Percentiles rank a stretch among this genome's conserved stretches.
These are phyloP conservation scores for Smallanthus sonchifolius DNA, from an alignment of 129 eudicot species.

Conservation along the genomic window DNA sequence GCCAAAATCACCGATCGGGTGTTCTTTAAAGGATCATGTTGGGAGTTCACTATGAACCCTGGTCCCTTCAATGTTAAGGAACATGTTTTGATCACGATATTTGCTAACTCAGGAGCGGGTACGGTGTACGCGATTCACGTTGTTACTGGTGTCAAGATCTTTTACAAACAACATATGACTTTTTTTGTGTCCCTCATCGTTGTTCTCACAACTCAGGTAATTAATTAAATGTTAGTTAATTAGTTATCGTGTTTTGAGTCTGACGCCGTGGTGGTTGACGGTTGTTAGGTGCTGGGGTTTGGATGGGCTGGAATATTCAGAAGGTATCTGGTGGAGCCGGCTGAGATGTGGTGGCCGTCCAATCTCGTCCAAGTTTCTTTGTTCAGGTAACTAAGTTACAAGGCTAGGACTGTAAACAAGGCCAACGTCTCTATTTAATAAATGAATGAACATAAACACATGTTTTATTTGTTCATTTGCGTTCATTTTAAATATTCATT, in stretches of 20 bases:
- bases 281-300: constrained; percentile 73
- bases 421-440: too few relatives aligned
- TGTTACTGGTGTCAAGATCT: constrained; percentile 81
- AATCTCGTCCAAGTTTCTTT: constrained; percentile 94
- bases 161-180: constrained; percentile 63
- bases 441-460: too few relatives aligned
- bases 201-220: constrained; percentile 82
- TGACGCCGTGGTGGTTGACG: background rate
- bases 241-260: too few relatives aligned
- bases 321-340: constrained; percentile 86
- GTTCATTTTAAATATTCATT: too few relatives aligned
- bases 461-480: too few relatives aligned
- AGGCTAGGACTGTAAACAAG: too few relatives aligned
- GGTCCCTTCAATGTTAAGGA: constrained; percentile 96
- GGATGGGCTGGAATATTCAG: constrained; percentile 99
- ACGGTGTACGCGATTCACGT: constrained; percentile 87
- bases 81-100: constrained; percentile 82
- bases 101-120: constrained; percentile 95
- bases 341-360: constrained; percentile 99
- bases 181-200: constrained; percentile 82
- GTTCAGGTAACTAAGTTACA: constrained; percentile 63
- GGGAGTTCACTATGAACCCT: constrained; percentile 86
- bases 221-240: too few relatives aligned
- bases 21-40: constrained; percentile 51
- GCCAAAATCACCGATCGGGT: constrained; percentile 63